A percentile compares a stretch with the other conserved stretches of the same genome.
These are phyloP conservation scores for Entamoeba invadens DNA, from an alignment of 208 protist species.

Conservation along the genomic window DNA sequence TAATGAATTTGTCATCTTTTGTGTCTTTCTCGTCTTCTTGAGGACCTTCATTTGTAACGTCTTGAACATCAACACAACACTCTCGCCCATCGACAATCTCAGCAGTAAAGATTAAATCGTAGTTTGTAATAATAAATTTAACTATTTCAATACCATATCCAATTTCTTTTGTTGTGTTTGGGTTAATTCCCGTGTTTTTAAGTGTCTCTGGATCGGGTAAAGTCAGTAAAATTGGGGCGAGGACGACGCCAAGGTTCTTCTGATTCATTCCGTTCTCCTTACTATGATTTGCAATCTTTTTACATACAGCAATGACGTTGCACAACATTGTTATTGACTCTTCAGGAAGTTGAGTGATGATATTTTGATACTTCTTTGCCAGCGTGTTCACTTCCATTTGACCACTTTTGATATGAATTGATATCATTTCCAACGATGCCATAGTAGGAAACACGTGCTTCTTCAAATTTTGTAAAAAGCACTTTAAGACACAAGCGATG, in stretches of 20 bases:
- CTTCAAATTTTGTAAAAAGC: background rate
- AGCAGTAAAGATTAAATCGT: background rate
- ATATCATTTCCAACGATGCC: background rate
- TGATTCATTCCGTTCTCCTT: background rate
- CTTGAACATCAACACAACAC: no score
- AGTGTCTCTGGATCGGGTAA: background rate
- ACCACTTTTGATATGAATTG: background rate
- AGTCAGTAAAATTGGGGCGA: background rate
- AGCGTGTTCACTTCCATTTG: background rate
- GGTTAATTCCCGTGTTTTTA: background rate
- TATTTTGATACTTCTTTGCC: background rate
- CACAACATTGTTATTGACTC: background rate
- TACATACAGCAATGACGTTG: background rate
- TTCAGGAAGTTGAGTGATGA: background rate
- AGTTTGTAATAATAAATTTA: background rate
- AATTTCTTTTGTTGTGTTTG: background rate
- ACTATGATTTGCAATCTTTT: background rate
- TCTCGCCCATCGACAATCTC: no score
- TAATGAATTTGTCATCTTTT: background rate
- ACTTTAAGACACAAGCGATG: background rate
- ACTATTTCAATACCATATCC: background rate
- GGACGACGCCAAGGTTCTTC: background rate
- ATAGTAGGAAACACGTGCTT: background rate
- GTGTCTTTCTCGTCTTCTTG: background rate
- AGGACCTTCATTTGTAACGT: no score